Conservation (phyloP, 768 basidiomycete genomes). For the Lactarius sp. region DNA sequence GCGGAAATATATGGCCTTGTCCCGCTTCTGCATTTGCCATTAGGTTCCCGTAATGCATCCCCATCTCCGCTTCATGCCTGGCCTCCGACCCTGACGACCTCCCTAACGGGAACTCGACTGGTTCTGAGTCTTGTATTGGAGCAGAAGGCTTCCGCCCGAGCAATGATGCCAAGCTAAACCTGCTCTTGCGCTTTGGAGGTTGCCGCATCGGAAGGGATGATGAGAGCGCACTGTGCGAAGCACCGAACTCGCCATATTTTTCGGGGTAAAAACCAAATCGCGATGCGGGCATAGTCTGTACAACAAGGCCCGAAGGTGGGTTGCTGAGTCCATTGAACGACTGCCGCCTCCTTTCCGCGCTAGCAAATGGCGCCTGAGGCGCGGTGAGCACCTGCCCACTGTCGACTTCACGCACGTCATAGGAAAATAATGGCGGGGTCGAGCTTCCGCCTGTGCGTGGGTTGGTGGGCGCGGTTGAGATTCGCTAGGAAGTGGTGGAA, state of each 20-base stretch:
- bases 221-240: constrained; percentile 53
- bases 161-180: constrained; percentile 61
- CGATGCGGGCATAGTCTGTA: constrained; percentile 44
- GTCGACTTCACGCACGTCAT: constrained; percentile 50
- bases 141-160: constrained; percentile 51
- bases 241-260: constrained; percentile 69
- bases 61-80: constrained; percentile 42
- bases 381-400: constrained; percentile 50
- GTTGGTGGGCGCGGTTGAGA: constrained; percentile 30
- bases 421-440: constrained; percentile 61
- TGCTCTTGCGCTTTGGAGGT: constrained; percentile 61
- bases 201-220: constrained; percentile 10
- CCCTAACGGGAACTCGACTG: constrained; percentile 27
- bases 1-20: constrained; percentile 36
- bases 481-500: constrained; percentile 70
- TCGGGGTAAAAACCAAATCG: constrained; percentile 26
- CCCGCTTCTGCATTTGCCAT: constrained; percentile 43
- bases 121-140: constrained; percentile 19
- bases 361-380: constrained; percentile 61
- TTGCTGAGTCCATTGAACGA: constrained; percentile 66
- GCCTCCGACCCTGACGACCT: constrained; percentile 32
- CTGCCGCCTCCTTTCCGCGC: constrained; percentile 56
- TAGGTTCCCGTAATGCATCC: constrained; percentile 48
- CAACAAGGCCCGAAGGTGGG: constrained; percentile 46
- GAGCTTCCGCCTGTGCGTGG: constrained; percentile 35